Evolutionary conservation across 1,284 basidiomycete genomes (phyloP), one percentile per base, ranked within the genome.

Genomic region (Cryptococcus sp.): DNA sequence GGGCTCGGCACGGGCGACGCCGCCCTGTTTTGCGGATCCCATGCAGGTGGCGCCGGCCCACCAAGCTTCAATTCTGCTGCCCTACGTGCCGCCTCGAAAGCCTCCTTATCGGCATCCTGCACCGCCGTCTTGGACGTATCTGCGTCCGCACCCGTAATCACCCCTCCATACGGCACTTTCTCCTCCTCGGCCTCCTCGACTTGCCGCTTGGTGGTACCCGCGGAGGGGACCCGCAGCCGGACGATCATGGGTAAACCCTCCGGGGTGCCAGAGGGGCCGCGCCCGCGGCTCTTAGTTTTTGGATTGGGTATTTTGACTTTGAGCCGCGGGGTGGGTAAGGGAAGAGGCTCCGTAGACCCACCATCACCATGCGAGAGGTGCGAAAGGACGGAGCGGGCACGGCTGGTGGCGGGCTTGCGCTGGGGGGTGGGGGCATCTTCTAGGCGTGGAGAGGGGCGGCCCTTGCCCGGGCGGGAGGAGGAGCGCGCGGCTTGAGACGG

Each of bases 91-190:
- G 80, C 81, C 62, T 94, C 88, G 71, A 91, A 98, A 43, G 83
- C 80, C 50, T 82, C 76, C 68, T 88, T 87, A 73, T 98, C 95
- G 9, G 72, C 69, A n/a, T 77, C 76, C 1, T 76, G 73, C 39
- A 93, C 84, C 5, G 77, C 73, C n/a, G 92, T 93, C 62, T 84
- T 85, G 18, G 81, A 78, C 28, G 83, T 88, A 71, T 92, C 89
- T 28, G 91, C 85, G 52, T 97, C 88, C 15, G 81, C 79, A 0
- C 81, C 79, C 16, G 75, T 77, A 51, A 98, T 80, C 53, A 94
- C 79, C 40, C 93, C 88, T 55, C 94, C 88, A 76, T 95, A 91
- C 56, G 92, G 80, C 52, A 78, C 57, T 65, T 77, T 65, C 23
- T 75, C 72, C 48, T 74, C 74, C 53, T 71, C 74, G 12, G 59